Evolutionary conservation across 768 basidiomycete species (phyloP), one percentile per base, ranked within the genome.

Genomic region (Trametes gibbosa): DNA sequence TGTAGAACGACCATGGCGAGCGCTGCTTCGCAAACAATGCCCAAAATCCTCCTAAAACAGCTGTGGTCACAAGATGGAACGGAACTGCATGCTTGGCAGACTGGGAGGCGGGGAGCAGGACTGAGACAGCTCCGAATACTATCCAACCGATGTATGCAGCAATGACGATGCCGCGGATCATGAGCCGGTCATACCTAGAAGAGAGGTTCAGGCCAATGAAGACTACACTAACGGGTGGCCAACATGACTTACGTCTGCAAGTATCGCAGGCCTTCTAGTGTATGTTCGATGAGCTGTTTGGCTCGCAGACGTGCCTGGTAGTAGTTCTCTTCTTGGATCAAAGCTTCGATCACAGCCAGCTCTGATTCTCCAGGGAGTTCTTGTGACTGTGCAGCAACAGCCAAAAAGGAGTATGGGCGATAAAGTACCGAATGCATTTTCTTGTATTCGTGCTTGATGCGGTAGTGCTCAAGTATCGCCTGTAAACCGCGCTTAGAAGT

Each of bases 61-160:
- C 24, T 7, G 81, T 42, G 3, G 73, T 65, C 49, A 48, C 65
- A 19, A 35, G 62, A 59, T 65, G 74, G 66, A 63, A 62, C 3
- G 37, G 35, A 19, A 53, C 50, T 16, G 46, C 25, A 10, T 49
- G 21, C 23, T 43, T 5, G 24, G 49, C 16, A 5, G 55, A 61
- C 8, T 41, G 42, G 39, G 54, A 9, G 8, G 80, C 21, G 5
- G 50, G 75, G 24, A 81, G 75, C 52, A 89, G 73, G 6, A 91
- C 77, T 42, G 77, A 84, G 5, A 84, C 69, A 0, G 84, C 82
- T 6, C 83, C 76, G 69, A 84, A 92, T 0, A 83, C 84, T 19
- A 83, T 83, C 90, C 92, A 95, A 52, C 90, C 90, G 2, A 79
- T 69, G 70, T 95, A 94, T 1, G 89, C 90, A 7, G 79, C 68